A percentile compares a stretch with the other conserved stretches of the same genome.
These are phyloP conservation scores for Corynascus novoguineensis DNA, from an alignment of 495 filamentous ascomycete species.

Conservation along the genomic window DNA sequence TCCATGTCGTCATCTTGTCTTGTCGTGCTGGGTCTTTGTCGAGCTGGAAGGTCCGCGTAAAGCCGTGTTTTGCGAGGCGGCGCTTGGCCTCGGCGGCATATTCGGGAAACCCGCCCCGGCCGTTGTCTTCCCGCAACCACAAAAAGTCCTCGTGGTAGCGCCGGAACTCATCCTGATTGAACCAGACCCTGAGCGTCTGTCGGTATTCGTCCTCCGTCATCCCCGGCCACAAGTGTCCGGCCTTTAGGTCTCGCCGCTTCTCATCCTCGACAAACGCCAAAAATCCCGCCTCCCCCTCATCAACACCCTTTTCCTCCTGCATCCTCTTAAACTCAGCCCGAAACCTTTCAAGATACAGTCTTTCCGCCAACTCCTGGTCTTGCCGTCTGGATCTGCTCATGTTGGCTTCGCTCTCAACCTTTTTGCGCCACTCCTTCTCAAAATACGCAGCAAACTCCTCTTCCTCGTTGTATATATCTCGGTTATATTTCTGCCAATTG, in stretches of 20 bases:
- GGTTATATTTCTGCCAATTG: constrained; percentile 19
- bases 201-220: constrained; percentile 1
- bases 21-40: constrained; percentile 13
- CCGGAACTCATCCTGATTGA: not conserved
- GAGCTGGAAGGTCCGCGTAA: constrained; percentile 15
- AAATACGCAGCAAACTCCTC: constrained; percentile 11
- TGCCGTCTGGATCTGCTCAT: not conserved
- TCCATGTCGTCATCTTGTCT: constrained; percentile 18
- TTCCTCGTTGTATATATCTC: constrained; percentile 5
- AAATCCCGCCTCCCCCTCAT: constrained; percentile 1
- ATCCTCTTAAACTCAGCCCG: constrained; percentile 2
- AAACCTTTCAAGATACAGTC: not conserved
- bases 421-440: constrained; percentile 4
- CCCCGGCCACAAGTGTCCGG: not conserved
- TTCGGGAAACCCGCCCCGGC: constrained; percentile 9
- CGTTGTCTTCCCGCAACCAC: not conserved
- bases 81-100: constrained; percentile 10
- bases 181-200: not conserved
- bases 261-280: constrained; percentile 7
- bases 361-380: not conserved
- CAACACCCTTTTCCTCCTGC: not conserved
- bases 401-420: not conserved
- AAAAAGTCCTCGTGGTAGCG: not conserved
- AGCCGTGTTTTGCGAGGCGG: constrained; percentile 11
- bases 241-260: constrained; percentile 4